Percentiles rank a stretch among this genome's conserved stretches.
Evolutionary conservation across 1,284 basidiomycete genomes (phyloP).

Genomic region (Ustilago curta): DNA sequence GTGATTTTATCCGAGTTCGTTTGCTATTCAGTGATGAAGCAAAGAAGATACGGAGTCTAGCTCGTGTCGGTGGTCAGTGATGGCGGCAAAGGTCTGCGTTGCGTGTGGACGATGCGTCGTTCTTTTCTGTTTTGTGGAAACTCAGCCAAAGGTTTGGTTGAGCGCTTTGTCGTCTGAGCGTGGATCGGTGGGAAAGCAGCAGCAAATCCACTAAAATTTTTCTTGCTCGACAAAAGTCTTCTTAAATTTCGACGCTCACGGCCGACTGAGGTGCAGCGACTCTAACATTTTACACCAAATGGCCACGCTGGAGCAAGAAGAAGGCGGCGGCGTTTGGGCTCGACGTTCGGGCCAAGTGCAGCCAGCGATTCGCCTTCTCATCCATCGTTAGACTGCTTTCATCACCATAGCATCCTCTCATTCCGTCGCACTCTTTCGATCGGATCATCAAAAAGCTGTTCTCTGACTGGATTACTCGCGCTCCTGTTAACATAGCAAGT

Average conservation of each 20-base stretch:
- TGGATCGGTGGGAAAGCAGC: constrained; percentile 4
- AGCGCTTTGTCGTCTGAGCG: constrained; percentile 26
- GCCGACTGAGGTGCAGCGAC: constrained; percentile 12
- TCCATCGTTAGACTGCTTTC: constrained; percentile 1
- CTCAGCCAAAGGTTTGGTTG: background rate
- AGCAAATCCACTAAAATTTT: constrained; percentile 23
- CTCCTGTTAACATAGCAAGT: no score
- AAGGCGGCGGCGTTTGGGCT: constrained; percentile 2
- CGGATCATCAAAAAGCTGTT: background rate
- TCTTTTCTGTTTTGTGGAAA: background rate
- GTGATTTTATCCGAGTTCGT: background rate
- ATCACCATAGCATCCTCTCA: background rate
- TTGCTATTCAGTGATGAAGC: constrained; percentile 3
- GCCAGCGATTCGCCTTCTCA: background rate
- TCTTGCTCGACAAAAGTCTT: constrained; percentile 17
- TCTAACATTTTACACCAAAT: constrained; percentile 11
- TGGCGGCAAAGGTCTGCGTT: background rate
- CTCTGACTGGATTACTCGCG: no score
- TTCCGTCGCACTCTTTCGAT: background rate
- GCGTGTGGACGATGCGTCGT: constrained; percentile 5
- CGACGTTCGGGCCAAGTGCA: constrained; percentile 32
- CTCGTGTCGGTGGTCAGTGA: constrained; percentile 9
- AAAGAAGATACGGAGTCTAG: constrained; percentile 3
- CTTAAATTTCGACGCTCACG: constrained; percentile 10
- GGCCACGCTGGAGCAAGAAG: constrained; percentile 40